Evolutionary conservation across 805 yeast species (phyloP).

Genomic region (Candida gorgasii): DNA sequence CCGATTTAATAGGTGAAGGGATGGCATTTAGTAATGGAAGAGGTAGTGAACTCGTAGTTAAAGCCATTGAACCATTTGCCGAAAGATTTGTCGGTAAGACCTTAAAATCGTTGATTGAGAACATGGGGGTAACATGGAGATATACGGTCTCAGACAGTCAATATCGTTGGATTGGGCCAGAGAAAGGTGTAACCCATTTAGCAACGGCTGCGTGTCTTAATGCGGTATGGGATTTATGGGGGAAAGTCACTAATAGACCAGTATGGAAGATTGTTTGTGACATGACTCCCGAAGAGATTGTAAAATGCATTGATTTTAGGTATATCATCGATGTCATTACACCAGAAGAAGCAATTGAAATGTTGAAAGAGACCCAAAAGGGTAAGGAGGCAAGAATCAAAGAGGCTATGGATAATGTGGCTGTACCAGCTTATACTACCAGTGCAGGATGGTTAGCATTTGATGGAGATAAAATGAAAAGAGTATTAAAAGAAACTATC

Average conservation of each 20-base stretch:
- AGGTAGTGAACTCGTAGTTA: constrained; percentile 16
- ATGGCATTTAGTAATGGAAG: constrained; percentile 34
- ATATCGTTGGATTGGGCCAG: constrained; percentile 48
- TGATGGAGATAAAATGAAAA: constrained; percentile 40
- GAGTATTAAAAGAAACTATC: constrained; percentile 25
- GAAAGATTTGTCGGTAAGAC: constrained; percentile 33
- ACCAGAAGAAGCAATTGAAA: constrained; percentile 39
- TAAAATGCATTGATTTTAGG: constrained; percentile 40
- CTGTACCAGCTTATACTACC: constrained; percentile 48
- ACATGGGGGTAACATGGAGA: constrained; percentile 44
- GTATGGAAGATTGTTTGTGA: constrained; percentile 45
- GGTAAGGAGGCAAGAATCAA: constrained; percentile 26
- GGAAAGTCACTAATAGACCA: constrained; percentile 36
- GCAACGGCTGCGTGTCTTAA: constrained; percentile 43
- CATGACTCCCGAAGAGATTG: constrained; percentile 42
- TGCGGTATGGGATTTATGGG: constrained; percentile 47
- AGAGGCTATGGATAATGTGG: constrained; percentile 28
- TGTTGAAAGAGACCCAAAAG: constrained; percentile 26
- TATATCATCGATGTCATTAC: constrained; percentile 45
- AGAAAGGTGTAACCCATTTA: constrained; percentile 42
- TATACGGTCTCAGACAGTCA: constrained; percentile 41
- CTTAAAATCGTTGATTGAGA: constrained; percentile 29
- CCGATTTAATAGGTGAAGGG: constrained; percentile 35
- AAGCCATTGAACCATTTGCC: constrained; percentile 38
- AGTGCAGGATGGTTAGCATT: constrained; percentile 48